Percentiles rank a stretch among this genome's conserved stretches.
Evolutionary conservation across 371 early-diverging fungal genomes (phyloP).

Genomic region (Mucor circinelloides): DNA sequence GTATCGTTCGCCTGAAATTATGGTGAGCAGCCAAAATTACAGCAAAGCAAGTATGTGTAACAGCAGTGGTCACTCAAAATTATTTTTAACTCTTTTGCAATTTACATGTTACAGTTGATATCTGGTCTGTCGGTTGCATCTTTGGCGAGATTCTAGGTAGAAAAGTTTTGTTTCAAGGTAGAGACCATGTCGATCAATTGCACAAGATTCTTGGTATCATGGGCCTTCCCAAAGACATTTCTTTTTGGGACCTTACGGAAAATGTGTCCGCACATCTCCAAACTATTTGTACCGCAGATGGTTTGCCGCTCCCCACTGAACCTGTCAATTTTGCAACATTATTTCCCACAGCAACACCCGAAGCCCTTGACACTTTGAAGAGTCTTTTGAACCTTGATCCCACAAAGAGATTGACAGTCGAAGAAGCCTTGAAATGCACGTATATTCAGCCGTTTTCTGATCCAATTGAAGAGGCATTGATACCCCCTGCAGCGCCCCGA

Average conservation of each 20-base stretch:
- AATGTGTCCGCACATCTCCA: slow-evolving; percentile 22
- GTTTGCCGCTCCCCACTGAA: slow-evolving; percentile 37
- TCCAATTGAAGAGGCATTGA: slow-evolving; percentile 29
- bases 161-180: slow-evolving; percentile 69
- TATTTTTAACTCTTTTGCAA: neutral
- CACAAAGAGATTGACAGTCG: slow-evolving; percentile 78
- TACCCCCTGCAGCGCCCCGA: neutral
- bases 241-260: slow-evolving; percentile 46
- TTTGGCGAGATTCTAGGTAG: slow-evolving; percentile 83
- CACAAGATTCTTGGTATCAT: slow-evolving; percentile 85
- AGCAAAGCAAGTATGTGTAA: slow-evolving; percentile 67
- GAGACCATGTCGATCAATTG: slow-evolving; percentile 88
- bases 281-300: slow-evolving; percentile 46
- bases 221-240: slow-evolving; percentile 88
- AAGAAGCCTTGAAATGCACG: slow-evolving; percentile 75
- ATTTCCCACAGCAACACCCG: slow-evolving; percentile 54
- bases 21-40: slow-evolving; percentile 78
- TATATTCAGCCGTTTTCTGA: slow-evolving; percentile 61
- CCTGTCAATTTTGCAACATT: slow-evolving; percentile 26
- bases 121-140: slow-evolving; percentile 90
- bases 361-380: slow-evolving; percentile 78
- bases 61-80: neutral
- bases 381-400: slow-evolving; percentile 88
- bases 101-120: slow-evolving; percentile 62
- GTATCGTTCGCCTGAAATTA: slow-evolving; percentile 94